Base-by-base conservation (phyloP, 768 basidiomycete genomes). In the Tylopilus cervinicoccineus region DNA sequence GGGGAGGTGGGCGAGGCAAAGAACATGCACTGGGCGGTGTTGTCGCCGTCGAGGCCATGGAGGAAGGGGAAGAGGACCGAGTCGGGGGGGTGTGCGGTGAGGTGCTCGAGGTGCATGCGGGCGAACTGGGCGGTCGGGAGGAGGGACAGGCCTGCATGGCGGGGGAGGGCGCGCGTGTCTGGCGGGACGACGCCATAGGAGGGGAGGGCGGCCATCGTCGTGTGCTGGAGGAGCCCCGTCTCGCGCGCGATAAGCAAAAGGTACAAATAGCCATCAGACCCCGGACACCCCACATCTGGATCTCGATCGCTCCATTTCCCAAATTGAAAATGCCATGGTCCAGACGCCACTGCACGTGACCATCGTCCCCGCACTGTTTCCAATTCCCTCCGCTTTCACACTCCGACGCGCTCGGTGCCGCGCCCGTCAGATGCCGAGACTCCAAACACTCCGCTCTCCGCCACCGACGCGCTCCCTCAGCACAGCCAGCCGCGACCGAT, bases 61-160 rank as follows among this genome's bases (percentile, higher is more conserved):
- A 92, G 70, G 70, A 93, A 95, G 1, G 92, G 92, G 64, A 95
- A 95, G 48, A 93, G 79, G 56, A 85, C 76, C 33, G 76, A 73
- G 70, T 95, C 92, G 0, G 86, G 86, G 1, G 88, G 80, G 66
- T 93, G 87, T 2, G 80, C 69, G 49, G 78, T 73, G 53, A 81
- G 71, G 54, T 88, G 79, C n/a, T 72, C 64, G 57, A 80, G 74
- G 47, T 86, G 84, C 43, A 92, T 67, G 17, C 72, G 62, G 4
- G 81, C 72, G 60, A 89, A 90, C 49, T 78, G 67, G 19, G 45
- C 3, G 68, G 69, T 54, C 68, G 73, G 49, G 75, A 72, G 67
- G 14, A 72, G 59, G 39, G 53, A 69, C 54, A 50, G 32, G 24
- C 64, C 52, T 0, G n/a, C 40, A 14, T 28, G 38, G 16, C 3